A percentile compares a stretch with the other conserved stretches of the same genome.
phyloP scores from a whole-genome alignment of 1,284 basidiomycete genomes.

The Heimioporus punctisporus region DNA sequence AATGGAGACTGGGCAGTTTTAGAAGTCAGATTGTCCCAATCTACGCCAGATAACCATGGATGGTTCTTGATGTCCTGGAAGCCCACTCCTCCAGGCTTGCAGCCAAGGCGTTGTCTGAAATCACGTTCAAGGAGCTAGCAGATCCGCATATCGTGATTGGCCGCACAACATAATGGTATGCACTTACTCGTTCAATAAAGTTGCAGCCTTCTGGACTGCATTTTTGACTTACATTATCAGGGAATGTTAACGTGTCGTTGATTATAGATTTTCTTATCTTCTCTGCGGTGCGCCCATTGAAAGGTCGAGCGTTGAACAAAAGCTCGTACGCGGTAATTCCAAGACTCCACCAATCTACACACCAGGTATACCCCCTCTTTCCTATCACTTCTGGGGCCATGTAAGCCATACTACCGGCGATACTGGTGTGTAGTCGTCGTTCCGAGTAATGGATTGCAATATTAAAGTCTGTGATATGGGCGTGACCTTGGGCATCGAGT shows the following conservation, averaged over 20 bases:
- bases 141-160: constrained; percentile 18
- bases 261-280: constrained; percentile 85
- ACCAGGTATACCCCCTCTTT: constrained; percentile 82
- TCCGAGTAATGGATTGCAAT: constrained; percentile 98
- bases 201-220: constrained; percentile 46
- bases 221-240: constrained; percentile 50
- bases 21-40: constrained; percentile 79
- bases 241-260: constrained; percentile 66
- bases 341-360: constrained; percentile 95
- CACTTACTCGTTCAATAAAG: constrained; percentile 52
- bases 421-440: constrained; percentile 82
- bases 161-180: constrained; percentile 2
- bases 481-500: constrained; percentile 91
- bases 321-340: constrained; percentile 92
- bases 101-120: constrained; percentile 81
- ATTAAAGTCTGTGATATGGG: constrained; percentile 98
- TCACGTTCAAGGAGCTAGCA: constrained; percentile 85
- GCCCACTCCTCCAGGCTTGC: constrained; percentile 66
- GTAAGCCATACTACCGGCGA: constrained; percentile 98
- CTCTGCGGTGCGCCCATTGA: constrained; percentile 86
- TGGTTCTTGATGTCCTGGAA: constrained; percentile 80
- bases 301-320: constrained; percentile 86
- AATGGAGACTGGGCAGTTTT: constrained; percentile 88
- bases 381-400: constrained; percentile 96
- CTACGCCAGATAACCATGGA: constrained; percentile 83